Evolutionary conservation across 345 rosid species (phyloP), one percentile per base, ranked within the genome.

Genomic region (Lumnitzera littorea): DNA sequence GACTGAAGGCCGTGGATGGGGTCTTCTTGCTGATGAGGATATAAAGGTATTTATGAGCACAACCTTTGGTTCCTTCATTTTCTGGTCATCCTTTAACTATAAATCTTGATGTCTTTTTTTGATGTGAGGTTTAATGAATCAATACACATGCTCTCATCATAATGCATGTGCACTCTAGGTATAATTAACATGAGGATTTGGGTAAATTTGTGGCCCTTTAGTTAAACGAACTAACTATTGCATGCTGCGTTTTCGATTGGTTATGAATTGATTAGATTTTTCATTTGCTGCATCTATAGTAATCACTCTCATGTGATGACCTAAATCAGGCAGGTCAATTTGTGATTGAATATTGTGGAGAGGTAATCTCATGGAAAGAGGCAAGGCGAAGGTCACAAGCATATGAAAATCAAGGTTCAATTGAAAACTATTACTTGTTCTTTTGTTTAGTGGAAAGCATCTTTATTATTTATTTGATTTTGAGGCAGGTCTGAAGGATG

Each of bases 261-360:
- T 36, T 36, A 36, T 36, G 43, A 36, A 36, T 36, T 9, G 7
- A 9, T 36, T 36, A 36, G 9, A 36, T 9, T 36, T 36, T 36
- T 36, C 43, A 36, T 36, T 36, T 36, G 43, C 10, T 4, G 43
- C 43, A 36, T 4, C 9, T 5, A 1, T 36, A 36, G 10, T 36
- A 36, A 36, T 36, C 43, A 36, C 7, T 9, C 43, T 36, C 43
- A 36, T 36, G 9, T 36, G 9, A 36, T 63, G 64, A 25, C 12
- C 51, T 31, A 15, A 57, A 76, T 69, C 72, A 94, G 99, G 83
- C 72, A 16, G 97, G 99, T 23, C 95, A 81, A 48, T 87, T 94
- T 60, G 80, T 94, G 60, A 84, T 90, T 50, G 99, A 94, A 79
- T 94, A 94, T 46, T 94, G 95, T 83, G 99, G 99, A 51, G 99